These are phyloP conservation scores for Lipomyces mesembrius DNA, from an alignment of 805 yeast genomes.

Conservation along the genomic window DNA sequence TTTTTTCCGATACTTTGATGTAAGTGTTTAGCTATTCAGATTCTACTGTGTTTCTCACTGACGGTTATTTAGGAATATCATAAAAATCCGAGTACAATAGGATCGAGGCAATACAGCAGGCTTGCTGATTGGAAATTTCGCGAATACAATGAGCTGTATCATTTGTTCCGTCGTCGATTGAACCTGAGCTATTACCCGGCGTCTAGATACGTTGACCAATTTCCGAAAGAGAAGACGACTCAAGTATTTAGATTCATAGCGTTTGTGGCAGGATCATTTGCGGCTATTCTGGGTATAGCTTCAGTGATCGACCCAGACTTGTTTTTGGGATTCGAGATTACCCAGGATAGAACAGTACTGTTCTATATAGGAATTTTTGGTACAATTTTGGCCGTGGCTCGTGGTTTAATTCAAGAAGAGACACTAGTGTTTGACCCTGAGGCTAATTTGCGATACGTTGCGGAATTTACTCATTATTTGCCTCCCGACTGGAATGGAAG, in stretches of 20 bases:
- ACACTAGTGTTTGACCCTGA: conserved; percentile 90
- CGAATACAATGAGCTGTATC: conserved; percentile 91
- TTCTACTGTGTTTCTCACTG: neutral
- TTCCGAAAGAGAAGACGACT: conserved; percentile 78
- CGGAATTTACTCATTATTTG: conserved; percentile 86
- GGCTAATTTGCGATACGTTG: conserved; percentile 74
- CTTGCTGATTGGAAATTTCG: conserved; percentile 93
- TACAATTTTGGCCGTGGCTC: conserved; percentile 81
- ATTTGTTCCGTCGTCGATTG: conserved; percentile 78
- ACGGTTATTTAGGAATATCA: conserved; percentile 63
- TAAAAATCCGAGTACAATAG: conserved; percentile 80
- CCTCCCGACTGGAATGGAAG: conserved; percentile 87
- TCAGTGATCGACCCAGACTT: conserved; percentile 86
- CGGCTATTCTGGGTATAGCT: conserved; percentile 80
- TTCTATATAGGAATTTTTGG: conserved; percentile 91
- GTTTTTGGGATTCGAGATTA: conserved; percentile 85
- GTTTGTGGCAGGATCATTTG: conserved; percentile 84
- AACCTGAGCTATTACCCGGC: conserved; percentile 81
- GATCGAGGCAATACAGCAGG: conserved; percentile 88
- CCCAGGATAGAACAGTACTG: conserved; percentile 76
- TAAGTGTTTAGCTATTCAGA: neutral
- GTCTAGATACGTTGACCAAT: conserved; percentile 81
- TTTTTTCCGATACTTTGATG: conserved; percentile 85
- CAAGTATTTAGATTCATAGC: conserved; percentile 58
- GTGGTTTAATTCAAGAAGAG: conserved; percentile 68